Evolutionary conservation across 2,329 filamentous ascomycete species (phyloP).

Genomic region (Calonectria hawksworthii): DNA sequence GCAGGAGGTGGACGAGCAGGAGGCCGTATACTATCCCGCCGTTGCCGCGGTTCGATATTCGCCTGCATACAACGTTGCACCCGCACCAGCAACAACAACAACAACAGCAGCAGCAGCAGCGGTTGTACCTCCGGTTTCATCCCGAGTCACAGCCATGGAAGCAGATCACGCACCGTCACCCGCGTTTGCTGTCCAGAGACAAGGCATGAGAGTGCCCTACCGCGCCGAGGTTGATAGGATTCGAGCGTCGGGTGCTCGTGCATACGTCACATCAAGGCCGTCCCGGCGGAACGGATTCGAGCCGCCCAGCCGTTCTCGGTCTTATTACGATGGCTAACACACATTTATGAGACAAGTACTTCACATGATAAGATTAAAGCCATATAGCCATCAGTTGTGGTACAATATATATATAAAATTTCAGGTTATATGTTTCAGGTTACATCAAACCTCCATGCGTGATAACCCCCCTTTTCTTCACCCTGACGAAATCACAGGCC

Average conservation of each 20-base stretch:
- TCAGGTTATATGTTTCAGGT: constrained; percentile 19
- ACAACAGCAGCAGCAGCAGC: neutral
- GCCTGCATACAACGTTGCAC: neutral
- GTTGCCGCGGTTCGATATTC: neutral
- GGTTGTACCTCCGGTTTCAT: neutral
- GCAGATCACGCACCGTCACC: neutral
- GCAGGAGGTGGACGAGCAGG: neutral
- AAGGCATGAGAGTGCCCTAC: neutral
- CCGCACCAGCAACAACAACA: neutral
- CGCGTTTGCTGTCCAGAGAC: neutral
- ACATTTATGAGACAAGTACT: neutral
- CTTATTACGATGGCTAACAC: neutral
- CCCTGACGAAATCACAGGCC: neutral
- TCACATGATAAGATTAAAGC: neutral
- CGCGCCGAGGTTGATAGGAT: neutral
- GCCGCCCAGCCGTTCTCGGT: neutral
- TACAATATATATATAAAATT: constrained; percentile 4
- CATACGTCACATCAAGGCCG: neutral
- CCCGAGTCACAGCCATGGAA: neutral
- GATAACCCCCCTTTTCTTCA: neutral
- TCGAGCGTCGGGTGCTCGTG: neutral
- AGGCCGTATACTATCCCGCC: neutral
- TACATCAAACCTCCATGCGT: constrained; percentile 32
- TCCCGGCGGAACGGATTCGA: neutral
- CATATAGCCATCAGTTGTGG: neutral